phyloP scores from a whole-genome alignment of 1,284 basidiomycete genomes.

The Ustilago shanxiensis region DNA sequence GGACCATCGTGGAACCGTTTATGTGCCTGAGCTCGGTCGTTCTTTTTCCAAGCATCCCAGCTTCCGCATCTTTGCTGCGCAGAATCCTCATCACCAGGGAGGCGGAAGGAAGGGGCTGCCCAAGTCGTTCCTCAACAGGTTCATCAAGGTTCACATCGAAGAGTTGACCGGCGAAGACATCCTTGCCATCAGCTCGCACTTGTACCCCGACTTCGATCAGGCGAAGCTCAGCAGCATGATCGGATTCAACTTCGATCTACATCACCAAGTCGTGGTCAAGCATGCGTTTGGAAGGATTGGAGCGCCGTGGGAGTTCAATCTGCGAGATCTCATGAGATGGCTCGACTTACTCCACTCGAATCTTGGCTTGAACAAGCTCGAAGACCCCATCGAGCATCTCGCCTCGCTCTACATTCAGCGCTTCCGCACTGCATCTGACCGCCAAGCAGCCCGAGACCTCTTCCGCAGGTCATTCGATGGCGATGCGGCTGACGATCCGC shows the following conservation, averaged over 20 bases:
- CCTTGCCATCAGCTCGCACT: slow-evolving; percentile 80
- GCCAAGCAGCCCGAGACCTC: slow-evolving; percentile 75
- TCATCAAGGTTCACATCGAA: slow-evolving; percentile 95
- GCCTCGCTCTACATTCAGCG: slow-evolving; percentile 79
- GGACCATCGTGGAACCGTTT: slow-evolving; percentile 95
- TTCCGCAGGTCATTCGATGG: slow-evolving; percentile 77
- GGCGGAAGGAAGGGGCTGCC: slow-evolving; percentile 97
- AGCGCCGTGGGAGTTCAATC: slow-evolving; percentile 98
- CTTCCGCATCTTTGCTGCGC: slow-evolving; percentile 97
- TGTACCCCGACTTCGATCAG: slow-evolving; percentile 77
- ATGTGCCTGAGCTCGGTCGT: slow-evolving; percentile 92
- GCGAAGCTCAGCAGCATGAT: slow-evolving; percentile 82
- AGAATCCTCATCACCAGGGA: slow-evolving; percentile 96
- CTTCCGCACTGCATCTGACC: slow-evolving; percentile 82
- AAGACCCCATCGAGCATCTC: slow-evolving; percentile 62
- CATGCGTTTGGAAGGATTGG: slow-evolving; percentile 84
- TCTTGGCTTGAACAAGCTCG: slow-evolving; percentile 75
- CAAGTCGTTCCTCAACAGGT: slow-evolving; percentile 96
- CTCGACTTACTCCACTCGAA: slow-evolving; percentile 72
- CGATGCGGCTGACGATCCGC: slow-evolving; percentile 61
- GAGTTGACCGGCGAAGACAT: slow-evolving; percentile 86
- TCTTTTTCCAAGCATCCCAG: slow-evolving; percentile 88
- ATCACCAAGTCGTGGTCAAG: slow-evolving; percentile 79
- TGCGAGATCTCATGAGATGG: slow-evolving; percentile 96
- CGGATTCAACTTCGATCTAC: slow-evolving; percentile 79